These are phyloP conservation scores for Babjeviella inositovora DNA, from an alignment of 805 yeast species.

Conservation along the genomic window DNA sequence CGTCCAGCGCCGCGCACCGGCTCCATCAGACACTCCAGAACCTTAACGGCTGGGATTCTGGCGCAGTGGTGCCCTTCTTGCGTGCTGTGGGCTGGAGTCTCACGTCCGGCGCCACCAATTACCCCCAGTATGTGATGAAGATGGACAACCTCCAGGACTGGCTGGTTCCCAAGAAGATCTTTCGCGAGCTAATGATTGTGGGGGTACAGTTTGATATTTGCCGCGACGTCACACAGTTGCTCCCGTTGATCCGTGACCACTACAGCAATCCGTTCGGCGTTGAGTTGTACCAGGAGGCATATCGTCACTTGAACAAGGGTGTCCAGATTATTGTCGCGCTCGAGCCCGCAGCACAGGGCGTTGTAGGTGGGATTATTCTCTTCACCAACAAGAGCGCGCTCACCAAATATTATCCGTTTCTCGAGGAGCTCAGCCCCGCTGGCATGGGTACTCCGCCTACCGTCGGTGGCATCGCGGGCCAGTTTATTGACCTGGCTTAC, in stretches of 20 bases:
- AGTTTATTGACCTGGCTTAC: constrained; percentile 35
- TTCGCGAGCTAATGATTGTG: constrained; percentile 35
- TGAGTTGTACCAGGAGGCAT: constrained; percentile 7
- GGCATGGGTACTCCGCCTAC: constrained; percentile 2
- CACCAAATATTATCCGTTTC: constrained; percentile 32
- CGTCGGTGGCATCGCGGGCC: constrained; percentile 36
- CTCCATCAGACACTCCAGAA: constrained; percentile 6
- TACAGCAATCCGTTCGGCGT: constrained; percentile 7
- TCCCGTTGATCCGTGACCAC: constrained; percentile 16
- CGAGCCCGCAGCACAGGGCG: constrained; percentile 32
- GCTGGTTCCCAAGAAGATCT: constrained; percentile 37
- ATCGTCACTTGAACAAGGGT: constrained; percentile 9
- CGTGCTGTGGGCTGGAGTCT: constrained; percentile 23
- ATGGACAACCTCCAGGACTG: constrained; percentile 24
- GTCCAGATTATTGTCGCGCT: constrained; percentile 32
- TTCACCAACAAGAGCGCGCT: constrained; percentile 28
- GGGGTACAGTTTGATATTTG: constrained; percentile 44
- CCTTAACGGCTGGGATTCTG: no score
- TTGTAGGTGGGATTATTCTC: constrained; percentile 33
- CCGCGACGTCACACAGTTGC: constrained; percentile 20
- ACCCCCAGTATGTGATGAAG: constrained; percentile 17
- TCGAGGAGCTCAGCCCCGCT: constrained; percentile 16
- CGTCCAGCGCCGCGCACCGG: constrained; percentile 3
- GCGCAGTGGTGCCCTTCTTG: constrained; percentile 14
- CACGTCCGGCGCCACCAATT: no score